Evolutionary conservation across 306 rosid species (phyloP), one percentile per base, ranked within the genome.

Genomic region (Cucurbita ficifolia): DNA sequence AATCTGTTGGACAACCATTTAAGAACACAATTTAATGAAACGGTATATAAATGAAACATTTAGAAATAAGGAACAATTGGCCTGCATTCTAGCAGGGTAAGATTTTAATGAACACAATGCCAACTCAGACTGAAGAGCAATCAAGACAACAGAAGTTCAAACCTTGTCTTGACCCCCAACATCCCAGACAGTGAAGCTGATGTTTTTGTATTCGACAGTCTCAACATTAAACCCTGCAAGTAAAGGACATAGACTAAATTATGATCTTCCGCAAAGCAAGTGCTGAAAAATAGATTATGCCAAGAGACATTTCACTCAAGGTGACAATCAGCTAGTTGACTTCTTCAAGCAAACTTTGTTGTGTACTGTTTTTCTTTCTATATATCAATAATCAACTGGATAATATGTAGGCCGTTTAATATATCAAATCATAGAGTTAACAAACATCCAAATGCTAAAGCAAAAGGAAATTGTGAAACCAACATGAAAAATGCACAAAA

Each of bases 151-250:
- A 55, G 67, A 79, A 73, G 16, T 50, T 35, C 72, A 76, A 73
- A 91, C 99, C 99, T 95, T 95, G 86, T 95, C 99, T 74, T 95
- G 99, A 76, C 99, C 99, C 51, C 99, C 99, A 10, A 95, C 99
- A 86, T 95, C 99, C 99, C 99, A 95, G 69, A 95, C 99, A 1
- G 99, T 95, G 92, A 95, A 95, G 88, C 99, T 95, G 76, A 95
- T 95, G 86, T 95, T 95, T 84, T 95, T 95, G 87, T 95, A 95
- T 72, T 95, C 99, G 69, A 95, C 99, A 9, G 99, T 95, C 86
- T 95, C 99, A 80, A 95, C 99, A 80, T 95, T 95, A 85, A 95
- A 95, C 73, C 99, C 99, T 94, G 82, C 58, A 70, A 76, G 58
- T 75, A 72, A 58, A 49, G 42, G 16, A 8, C 35, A 10, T n/a